These are phyloP conservation scores for Macadamia integrifolia DNA, from an alignment of 164 flowering plant species.

Conservation along the genomic window DNA sequence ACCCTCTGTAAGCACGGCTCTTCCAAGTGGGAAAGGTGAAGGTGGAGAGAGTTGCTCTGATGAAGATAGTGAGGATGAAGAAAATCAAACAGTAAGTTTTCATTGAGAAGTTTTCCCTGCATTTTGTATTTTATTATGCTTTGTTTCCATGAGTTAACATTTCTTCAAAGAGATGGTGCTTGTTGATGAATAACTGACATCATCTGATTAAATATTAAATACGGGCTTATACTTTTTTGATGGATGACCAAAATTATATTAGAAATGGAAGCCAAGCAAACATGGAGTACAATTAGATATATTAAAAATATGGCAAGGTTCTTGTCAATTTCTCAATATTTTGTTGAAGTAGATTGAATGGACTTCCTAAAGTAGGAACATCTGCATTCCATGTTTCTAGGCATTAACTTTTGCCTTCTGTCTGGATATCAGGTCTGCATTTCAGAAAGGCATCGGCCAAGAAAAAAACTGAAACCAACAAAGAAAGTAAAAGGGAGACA, in stretches of 20 bases:
- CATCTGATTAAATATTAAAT: too few relatives aligned
- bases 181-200: too few relatives aligned
- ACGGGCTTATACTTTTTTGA: too few relatives aligned
- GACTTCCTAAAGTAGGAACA: not conserved
- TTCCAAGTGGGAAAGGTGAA: slow-evolving; percentile 61
- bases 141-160: not conserved
- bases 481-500: slow-evolving; percentile 68
- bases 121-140: not conserved
- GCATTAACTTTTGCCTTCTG: not conserved
- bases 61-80: slow-evolving; percentile 71
- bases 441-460: slow-evolving; percentile 75
- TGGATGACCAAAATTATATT: too few relatives aligned
- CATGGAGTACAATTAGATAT: too few relatives aligned
- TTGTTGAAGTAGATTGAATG: not conserved
- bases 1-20: slow-evolving; percentile 56
- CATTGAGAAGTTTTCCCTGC: not conserved
- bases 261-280: too few relatives aligned
- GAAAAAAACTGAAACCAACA: slow-evolving; percentile 57
- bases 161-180: not conserved
- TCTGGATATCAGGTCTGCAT: slow-evolving; percentile 45
- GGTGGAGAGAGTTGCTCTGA: slow-evolving; percentile 65
- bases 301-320: too few relatives aligned
- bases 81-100: slow-evolving; percentile 50
- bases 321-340: not conserved
- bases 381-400: not conserved